These are phyloP conservation scores for Cordyceps farinosa DNA, from an alignment of 2,329 filamentous ascomycete species.

Conservation along the genomic window DNA sequence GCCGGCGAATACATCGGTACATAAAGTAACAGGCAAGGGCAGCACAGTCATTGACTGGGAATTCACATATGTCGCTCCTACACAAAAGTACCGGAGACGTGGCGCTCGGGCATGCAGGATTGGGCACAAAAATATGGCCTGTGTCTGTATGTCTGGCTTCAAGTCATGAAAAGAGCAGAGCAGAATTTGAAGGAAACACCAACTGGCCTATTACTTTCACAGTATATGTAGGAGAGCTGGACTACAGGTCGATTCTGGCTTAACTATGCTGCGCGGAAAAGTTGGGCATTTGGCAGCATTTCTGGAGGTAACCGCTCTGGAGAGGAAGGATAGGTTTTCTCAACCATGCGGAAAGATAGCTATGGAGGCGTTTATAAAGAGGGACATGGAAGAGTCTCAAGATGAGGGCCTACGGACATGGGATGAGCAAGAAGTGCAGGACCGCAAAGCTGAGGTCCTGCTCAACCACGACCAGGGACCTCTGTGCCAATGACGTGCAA, in stretches of 20 bases:
- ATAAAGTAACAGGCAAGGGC: conserved; percentile 20
- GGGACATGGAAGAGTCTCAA: conserved; percentile 30
- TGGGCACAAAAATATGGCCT: conserved; percentile 25
- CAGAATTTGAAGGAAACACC: neutral
- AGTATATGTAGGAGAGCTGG: conserved; percentile 34
- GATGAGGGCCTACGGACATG: conserved; percentile 26
- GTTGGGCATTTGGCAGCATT: conserved; percentile 33
- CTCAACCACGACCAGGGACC: neutral
- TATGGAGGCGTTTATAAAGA: conserved; percentile 31
- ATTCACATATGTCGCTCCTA: conserved; percentile 36
- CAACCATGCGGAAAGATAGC: conserved; percentile 23
- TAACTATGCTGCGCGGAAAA: conserved; percentile 32
- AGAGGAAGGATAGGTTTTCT: conserved; percentile 29
- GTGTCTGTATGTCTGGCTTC: conserved; percentile 31
- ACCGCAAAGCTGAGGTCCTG: neutral
- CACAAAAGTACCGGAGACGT: conserved; percentile 23
- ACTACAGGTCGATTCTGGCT: conserved; percentile 34
- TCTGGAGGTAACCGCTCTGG: conserved; percentile 31
- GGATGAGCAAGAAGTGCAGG: conserved; percentile 23
- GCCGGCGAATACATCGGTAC: conserved; percentile 31
- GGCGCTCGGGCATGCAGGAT: conserved; percentile 19
- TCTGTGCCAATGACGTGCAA: neutral
- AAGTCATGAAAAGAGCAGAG: conserved; percentile 24
- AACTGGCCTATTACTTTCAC: neutral
- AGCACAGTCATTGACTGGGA: conserved; percentile 33